Evolutionary conservation across 345 rosid genomes (phyloP).

Genomic region (Acer campestre): DNA sequence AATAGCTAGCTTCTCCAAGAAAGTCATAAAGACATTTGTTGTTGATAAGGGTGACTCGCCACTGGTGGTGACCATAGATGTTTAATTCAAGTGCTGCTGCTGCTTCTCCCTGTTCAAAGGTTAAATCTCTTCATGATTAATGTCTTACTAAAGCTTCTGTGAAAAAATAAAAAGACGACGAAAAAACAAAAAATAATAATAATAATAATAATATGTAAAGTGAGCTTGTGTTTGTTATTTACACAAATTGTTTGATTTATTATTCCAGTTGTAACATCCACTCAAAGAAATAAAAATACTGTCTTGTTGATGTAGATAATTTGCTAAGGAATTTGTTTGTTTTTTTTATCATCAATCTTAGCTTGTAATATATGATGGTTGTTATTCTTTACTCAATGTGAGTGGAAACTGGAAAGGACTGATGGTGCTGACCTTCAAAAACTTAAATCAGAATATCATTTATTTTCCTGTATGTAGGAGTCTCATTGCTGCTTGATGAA

Average conservation of each 20-base stretch:
- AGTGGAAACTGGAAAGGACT: too few species aligned
- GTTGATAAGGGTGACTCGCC: constrained; percentile 73
- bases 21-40: constrained; percentile 49
- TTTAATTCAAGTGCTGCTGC: constrained; percentile 26
- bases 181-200: background rate
- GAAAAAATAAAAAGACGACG: background rate
- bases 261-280: background rate
- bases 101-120: constrained; percentile 10
- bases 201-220: background rate
- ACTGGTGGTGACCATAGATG: constrained; percentile 48
- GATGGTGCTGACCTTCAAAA: too few species aligned
- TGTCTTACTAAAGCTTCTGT: background rate
- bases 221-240: constrained; percentile 8
- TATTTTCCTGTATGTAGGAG: background rate
- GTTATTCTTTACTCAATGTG: too few species aligned
- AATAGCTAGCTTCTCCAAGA: constrained; percentile 41
- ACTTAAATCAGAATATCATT: too few species aligned
- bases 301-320: background rate
- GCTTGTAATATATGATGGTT: too few species aligned
- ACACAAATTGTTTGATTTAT: constrained; percentile 9
- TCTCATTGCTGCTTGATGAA: too few species aligned
- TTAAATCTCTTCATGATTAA: background rate
- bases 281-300: constrained; percentile 1
- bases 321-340: too few species aligned
- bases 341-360: too few species aligned